These are phyloP conservation scores for Chaetomium olivaceum DNA, from an alignment of 2,329 filamentous ascomycete species.

Conservation along the genomic window DNA sequence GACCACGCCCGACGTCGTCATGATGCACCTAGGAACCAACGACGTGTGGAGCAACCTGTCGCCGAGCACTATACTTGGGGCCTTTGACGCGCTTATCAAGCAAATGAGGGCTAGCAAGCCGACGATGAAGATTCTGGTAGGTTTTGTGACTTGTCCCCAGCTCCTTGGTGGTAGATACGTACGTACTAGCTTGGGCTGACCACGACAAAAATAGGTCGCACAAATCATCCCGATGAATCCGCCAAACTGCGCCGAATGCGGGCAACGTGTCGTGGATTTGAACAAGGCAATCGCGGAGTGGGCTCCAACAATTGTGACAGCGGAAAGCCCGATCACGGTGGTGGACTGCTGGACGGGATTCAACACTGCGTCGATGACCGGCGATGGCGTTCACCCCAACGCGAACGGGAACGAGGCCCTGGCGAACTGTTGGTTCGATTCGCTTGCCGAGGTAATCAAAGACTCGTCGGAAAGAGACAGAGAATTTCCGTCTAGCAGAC, in stretches of 20 bases:
- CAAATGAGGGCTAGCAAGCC: background rate
- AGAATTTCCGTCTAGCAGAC: too few species aligned
- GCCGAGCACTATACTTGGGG: background rate
- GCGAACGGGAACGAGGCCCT: background rate
- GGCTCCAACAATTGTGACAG: background rate
- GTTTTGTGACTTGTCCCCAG: too few species aligned
- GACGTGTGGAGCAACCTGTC: conserved; percentile 4
- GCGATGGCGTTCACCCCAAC: conserved; percentile 1
- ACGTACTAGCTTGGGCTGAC: too few species aligned
- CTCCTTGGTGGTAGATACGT: too few species aligned
- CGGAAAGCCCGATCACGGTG: background rate
- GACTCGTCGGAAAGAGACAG: too few species aligned
- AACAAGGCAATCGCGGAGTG: background rate
- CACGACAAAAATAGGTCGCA: background rate
- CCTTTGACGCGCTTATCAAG: background rate
- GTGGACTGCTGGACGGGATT: conserved; percentile 5
- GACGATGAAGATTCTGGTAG: conserved; percentile 4
- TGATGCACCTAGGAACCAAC: conserved; percentile 5
- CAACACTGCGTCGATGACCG: background rate
- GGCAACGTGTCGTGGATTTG: background rate
- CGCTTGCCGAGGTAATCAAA: background rate
- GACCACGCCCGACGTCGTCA: background rate
- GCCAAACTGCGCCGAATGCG: background rate
- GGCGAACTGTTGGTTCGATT: background rate
- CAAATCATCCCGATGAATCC: conserved; percentile 4